Evolutionary conservation across 306 rosid species (phyloP).

Genomic region (Rubus parviflorus): DNA sequence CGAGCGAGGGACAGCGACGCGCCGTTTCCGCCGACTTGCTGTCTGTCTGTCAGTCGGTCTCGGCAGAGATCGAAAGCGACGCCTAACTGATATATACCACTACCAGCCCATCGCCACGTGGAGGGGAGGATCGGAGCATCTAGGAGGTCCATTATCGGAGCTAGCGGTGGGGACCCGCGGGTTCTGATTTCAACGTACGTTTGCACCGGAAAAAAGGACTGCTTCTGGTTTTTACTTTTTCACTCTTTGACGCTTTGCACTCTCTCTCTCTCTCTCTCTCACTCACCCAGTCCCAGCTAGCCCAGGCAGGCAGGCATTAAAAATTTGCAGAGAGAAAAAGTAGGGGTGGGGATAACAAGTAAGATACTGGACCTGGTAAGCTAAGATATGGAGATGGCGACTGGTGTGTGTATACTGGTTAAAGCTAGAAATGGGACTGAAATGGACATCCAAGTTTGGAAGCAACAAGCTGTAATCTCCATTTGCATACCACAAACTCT

Average conservation of each 20-base stretch:
- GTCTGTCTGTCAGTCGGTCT: conserved; percentile 2
- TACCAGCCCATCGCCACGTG: conserved; percentile 16
- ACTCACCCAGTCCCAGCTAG: no score
- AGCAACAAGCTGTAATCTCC: background rate
- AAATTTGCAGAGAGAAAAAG: background rate
- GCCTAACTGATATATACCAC: conserved; percentile 4
- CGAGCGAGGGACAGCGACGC: conserved; percentile 41
- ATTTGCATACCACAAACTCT: background rate
- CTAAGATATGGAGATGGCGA: background rate
- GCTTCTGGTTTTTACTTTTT: background rate
- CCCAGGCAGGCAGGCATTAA: background rate
- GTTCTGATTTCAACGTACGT: background rate
- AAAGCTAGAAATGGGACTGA: background rate
- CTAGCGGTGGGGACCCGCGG: background rate
- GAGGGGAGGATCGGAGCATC: conserved; percentile 24
- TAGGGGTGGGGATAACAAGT: background rate
- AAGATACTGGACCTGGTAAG: background rate
- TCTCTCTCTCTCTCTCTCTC: background rate
- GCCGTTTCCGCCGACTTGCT: conserved; percentile 59
- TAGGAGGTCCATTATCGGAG: conserved; percentile 7
- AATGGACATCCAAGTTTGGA: background rate
- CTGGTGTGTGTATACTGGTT: background rate
- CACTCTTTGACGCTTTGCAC: background rate
- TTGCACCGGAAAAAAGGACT: background rate
- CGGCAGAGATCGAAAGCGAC: conserved; percentile 31